Evolutionary conservation across 1,284 basidiomycete species (phyloP).

Genomic region (Jaminaea rosea): DNA sequence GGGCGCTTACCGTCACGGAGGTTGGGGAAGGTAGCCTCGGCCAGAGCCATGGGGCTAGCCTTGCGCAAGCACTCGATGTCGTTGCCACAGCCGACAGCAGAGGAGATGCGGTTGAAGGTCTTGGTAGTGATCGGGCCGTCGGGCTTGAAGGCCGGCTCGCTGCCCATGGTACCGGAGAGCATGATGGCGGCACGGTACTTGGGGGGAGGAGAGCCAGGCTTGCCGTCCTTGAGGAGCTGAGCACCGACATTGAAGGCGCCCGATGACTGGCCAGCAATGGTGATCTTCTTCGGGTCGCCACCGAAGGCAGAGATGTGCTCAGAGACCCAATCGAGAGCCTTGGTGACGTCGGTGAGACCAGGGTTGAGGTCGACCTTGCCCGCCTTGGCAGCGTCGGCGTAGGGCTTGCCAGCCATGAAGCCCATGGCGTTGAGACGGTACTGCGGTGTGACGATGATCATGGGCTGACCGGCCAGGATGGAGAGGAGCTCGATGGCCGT

Average conservation of each 20-base stretch:
- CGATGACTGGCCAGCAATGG: slow-evolving; percentile 11
- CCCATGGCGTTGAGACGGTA: slow-evolving; percentile 50
- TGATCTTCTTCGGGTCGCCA: slow-evolving; percentile 10
- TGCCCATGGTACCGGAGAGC: slow-evolving; percentile 5
- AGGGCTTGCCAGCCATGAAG: slow-evolving; percentile 8
- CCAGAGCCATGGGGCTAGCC: too few species aligned
- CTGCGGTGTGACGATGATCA: slow-evolving; percentile 51
- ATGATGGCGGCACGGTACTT: slow-evolving; percentile 8
- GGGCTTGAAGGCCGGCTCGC: background rate
- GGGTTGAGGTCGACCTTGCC: too few species aligned
- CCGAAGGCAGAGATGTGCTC: slow-evolving; percentile 7
- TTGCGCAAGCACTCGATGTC: background rate
- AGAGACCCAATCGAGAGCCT: slow-evolving; percentile 2
- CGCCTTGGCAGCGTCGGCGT: too few species aligned
- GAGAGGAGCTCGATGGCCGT: background rate
- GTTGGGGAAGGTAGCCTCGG: too few species aligned
- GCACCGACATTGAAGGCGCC: slow-evolving; percentile 8
- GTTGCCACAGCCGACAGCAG: background rate
- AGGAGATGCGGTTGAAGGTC: background rate
- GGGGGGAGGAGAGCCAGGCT: background rate
- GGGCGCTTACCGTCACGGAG: too few species aligned
- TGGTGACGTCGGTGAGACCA: slow-evolving; percentile 4
- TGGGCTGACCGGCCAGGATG: background rate
- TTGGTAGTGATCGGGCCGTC: too few species aligned
- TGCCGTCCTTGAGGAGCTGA: background rate